These are phyloP conservation scores for Phytophthora tentaculata DNA, from an alignment of 352 stramenopile genomes.

Conservation along the genomic window DNA sequence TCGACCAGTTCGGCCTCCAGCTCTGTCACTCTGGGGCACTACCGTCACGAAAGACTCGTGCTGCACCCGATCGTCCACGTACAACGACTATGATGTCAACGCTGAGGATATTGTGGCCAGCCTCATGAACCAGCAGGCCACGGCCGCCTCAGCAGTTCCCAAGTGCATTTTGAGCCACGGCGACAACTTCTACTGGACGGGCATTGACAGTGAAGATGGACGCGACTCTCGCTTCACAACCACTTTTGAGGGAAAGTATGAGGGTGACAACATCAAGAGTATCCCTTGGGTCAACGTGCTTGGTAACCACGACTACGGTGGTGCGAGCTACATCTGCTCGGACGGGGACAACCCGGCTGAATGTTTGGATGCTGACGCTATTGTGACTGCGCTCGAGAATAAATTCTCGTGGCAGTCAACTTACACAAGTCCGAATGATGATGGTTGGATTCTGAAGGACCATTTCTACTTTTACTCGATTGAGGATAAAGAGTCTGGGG, in stretches of 20 bases:
- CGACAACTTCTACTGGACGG: constrained; percentile 78
- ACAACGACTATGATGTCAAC: constrained; percentile 71
- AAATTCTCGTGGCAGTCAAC: constrained; percentile 56
- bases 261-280: constrained; percentile 48
- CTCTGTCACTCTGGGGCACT: constrained; percentile 63
- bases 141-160: constrained; percentile 40
- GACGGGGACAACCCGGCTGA: constrained; percentile 36
- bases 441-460: constrained; percentile 62
- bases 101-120: constrained; percentile 65
- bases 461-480: constrained; percentile 64
- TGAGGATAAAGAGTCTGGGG: constrained; percentile 41
- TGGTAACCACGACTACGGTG: constrained; percentile 79
- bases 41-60: constrained; percentile 71
- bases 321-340: constrained; percentile 62
- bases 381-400: constrained; percentile 35
- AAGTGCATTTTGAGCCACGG: constrained; percentile 71
- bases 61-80: constrained; percentile 65
- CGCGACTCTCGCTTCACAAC: constrained; percentile 56
- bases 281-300: constrained; percentile 72
- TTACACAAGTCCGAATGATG: constrained; percentile 60
- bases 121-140: constrained; percentile 67
- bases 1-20: constrained; percentile 30
- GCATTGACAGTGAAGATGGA: constrained; percentile 50
- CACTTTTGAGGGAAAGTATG: constrained; percentile 69
- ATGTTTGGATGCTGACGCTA: constrained; percentile 33